Conservation (phyloP, 768 basidiomycete genomes). For the Termitomyces sp. region DNA sequence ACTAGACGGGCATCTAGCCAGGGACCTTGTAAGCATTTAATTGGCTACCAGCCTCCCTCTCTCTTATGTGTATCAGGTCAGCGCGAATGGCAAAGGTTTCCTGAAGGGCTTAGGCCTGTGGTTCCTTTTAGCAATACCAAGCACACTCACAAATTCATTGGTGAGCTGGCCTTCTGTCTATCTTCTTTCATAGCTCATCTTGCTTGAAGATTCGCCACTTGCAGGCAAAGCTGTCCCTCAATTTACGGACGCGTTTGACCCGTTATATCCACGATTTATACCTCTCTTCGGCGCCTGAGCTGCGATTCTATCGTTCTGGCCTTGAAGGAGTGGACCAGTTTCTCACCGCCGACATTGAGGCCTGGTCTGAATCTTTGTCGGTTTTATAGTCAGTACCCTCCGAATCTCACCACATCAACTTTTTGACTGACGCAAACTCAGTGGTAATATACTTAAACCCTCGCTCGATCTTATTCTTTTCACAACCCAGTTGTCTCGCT, state of each 20-base stretch:
- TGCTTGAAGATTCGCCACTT: conserved; percentile 73
- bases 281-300: conserved; percentile 66
- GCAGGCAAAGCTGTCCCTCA: conserved; percentile 80
- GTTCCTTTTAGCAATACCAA: conserved; percentile 89
- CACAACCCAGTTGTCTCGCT: conserved; percentile 84
- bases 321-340: conserved; percentile 86
- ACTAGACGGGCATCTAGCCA: conserved; percentile 86
- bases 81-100: conserved; percentile 83
- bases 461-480: conserved; percentile 88
- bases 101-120: conserved; percentile 77
- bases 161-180: conserved; percentile 28
- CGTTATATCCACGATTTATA: conserved; percentile 93
- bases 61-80: conserved; percentile 40
- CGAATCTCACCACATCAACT: neutral
- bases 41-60: neutral
- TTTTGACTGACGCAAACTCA: conserved; percentile 22
- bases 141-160: conserved; percentile 96
- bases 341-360: conserved; percentile 87
- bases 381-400: conserved; percentile 75
- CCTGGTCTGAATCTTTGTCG: conserved; percentile 83
- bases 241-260: conserved; percentile 81
- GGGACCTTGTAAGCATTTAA: conserved; percentile 61
- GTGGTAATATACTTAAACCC: conserved; percentile 92
- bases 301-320: conserved; percentile 65
- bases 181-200: neutral